Evolutionary conservation across 306 rosid species (phyloP).

Genomic region (Crotalaria pallida): DNA sequence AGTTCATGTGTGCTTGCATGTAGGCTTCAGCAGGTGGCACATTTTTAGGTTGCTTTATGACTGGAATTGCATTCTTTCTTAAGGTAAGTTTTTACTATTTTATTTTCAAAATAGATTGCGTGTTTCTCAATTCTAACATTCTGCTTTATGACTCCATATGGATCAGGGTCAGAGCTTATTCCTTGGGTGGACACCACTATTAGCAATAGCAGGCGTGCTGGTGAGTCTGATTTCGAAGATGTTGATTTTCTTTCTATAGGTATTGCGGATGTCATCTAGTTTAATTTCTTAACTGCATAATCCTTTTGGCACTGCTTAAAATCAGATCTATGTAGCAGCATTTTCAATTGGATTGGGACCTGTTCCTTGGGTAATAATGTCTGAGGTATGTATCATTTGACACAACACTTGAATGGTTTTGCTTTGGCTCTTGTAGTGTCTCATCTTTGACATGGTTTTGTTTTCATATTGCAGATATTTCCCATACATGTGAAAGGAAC

Average conservation of each 20-base stretch:
- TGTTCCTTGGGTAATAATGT: conserved; percentile 87
- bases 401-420: neutral
- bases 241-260: neutral
- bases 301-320: conserved; percentile 5
- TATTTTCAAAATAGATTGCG: neutral
- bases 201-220: conserved; percentile 59
- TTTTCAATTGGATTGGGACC: conserved; percentile 85
- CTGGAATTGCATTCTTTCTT: conserved; percentile 51
- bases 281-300: neutral
- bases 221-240: conserved; percentile 31
- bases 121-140: conserved; percentile 5
- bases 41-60: conserved; percentile 50
- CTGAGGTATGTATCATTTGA: conserved; percentile 52
- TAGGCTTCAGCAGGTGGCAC: conserved; percentile 59
- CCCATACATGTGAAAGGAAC: conserved; percentile 73
- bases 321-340: conserved; percentile 54
- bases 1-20: neutral
- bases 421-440: neutral
- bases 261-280: neutral
- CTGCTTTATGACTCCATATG: conserved; percentile 10
- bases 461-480: conserved; percentile 48
- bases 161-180: conserved; percentile 29
- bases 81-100: conserved; percentile 36
- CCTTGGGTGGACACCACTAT: conserved; percentile 31
- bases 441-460: neutral